These are phyloP conservation scores for Epichloe sp. DNA, from an alignment of 2,329 filamentous ascomycete species.

Conservation along the genomic window DNA sequence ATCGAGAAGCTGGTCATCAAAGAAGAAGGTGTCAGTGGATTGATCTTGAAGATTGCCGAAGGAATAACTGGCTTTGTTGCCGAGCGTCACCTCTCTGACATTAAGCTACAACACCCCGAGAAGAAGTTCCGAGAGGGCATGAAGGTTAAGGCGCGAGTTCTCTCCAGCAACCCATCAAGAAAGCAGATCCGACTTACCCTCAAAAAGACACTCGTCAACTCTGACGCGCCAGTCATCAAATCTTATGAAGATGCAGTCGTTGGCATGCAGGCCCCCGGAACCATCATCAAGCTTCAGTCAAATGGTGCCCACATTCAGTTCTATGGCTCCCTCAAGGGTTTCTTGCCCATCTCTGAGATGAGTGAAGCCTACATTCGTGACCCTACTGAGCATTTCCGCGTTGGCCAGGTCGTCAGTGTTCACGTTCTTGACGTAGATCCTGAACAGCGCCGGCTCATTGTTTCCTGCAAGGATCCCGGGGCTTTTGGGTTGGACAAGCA, in stretches of 20 bases:
- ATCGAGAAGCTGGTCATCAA: slow-evolving; percentile 77
- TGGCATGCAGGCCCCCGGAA: slow-evolving; percentile 76
- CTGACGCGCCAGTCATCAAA: slow-evolving; percentile 66
- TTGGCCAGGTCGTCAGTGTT: slow-evolving; percentile 83
- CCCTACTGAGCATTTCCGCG: slow-evolving; percentile 75
- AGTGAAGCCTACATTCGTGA: slow-evolving; percentile 92
- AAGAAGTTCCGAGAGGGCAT: slow-evolving; percentile 88
- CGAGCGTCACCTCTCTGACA: slow-evolving; percentile 78
- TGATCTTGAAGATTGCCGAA: slow-evolving; percentile 75
- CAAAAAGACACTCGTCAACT: slow-evolving; percentile 91
- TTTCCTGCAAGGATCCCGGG: slow-evolving; percentile 85
- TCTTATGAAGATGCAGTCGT: slow-evolving; percentile 60
- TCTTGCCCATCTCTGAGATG: slow-evolving; percentile 91
- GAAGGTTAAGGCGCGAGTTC: slow-evolving; percentile 70
- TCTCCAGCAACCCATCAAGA: slow-evolving; percentile 65
- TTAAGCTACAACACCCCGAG: slow-evolving; percentile 79
- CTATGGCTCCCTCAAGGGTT: slow-evolving; percentile 71
- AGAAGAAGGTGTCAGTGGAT: slow-evolving; percentile 61
- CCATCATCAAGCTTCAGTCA: slow-evolving; percentile 66
- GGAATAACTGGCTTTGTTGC: slow-evolving; percentile 82
- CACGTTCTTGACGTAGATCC: slow-evolving; percentile 73
- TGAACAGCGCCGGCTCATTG: slow-evolving; percentile 57
- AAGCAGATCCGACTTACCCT: slow-evolving; percentile 75
- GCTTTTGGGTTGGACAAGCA: slow-evolving; percentile 65
- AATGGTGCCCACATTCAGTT: slow-evolving; percentile 86